Base-by-base conservation (phyloP, 306 rosid genomes). In the Cajanus cajan region DNA sequence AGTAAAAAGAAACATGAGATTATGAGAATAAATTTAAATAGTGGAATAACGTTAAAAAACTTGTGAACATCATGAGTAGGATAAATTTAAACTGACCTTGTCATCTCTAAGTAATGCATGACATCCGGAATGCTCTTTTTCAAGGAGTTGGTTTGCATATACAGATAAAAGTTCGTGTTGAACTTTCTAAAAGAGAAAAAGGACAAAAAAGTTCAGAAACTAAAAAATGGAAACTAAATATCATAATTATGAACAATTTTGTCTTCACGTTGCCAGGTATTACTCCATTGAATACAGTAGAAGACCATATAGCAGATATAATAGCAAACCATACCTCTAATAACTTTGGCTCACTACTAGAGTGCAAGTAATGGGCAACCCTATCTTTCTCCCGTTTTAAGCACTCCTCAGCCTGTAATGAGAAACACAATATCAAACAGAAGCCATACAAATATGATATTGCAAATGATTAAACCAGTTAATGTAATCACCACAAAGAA, bases 101-200 rank as follows among this genome's bases (percentile, higher is more conserved):
- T 94, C 96, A 25, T 92, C 96, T 83, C 94, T 82, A 70, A 89
- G 96, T 85, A 94, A 85, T 45, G 98, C 94, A 87, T 89, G 96
- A 73, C 97, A 92, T 74, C 97, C 98, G 18, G 98, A 92, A 83
- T 90, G 90, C 82, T 94, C 97, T 82, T 94, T 94, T 24, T 94
- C 98, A 58, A 94, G 92, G 41, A 94, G 87, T 89, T 89, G 96
- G 33, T 86, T 88, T 18, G 94, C 93, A 83, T 92, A 86, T 40
- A 82, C 86, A 1, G 82, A 82, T 54, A 82, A 54, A 18, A 94
- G 83, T 86, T 90, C 96, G 54, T 89, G 87, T 88, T 92, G 97
- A 74, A 94, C 98, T 90, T 90, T 92, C 98, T 94, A 71, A 52
- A 31, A 71, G 15, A 74, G 48, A 71, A 7, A 73, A 78, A 18